Evolutionary conservation across 441 rosid species (phyloP), one percentile per base, ranked within the genome.

Genomic region (Cnidoscolus chayamansa): DNA sequence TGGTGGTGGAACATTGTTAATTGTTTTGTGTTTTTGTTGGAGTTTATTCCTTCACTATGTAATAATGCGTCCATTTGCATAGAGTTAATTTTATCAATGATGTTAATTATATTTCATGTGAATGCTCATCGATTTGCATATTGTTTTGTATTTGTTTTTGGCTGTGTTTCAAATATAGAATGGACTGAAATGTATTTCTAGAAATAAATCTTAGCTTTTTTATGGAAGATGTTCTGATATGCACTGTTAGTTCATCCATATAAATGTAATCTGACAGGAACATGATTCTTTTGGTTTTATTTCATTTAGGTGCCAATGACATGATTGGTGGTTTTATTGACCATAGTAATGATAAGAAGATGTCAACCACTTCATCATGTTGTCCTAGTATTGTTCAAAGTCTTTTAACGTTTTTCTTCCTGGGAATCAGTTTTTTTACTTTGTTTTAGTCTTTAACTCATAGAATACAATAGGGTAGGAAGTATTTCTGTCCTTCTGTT

Each of bases 1-100:
- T n/a, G 58, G 54, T 40, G 63, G 61, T 60, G 56, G 15, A 45
- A 45, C 20, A 67, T 16, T 51, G 49, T 17, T 71, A 49, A 25
- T 62, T 40, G n/a, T 25, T 25, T 25, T 25, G 40, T 13, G 19
- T 67, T 48, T 10, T 19, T 19, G 16, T 40, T 40, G 6, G 40
- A 35, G 45, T 40, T 40, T n/a, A 9, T n/a, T 53, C 61, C 40
- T 51, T 45, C 40, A 53, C 10, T 9, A 16, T 72, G 54, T 16
- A 53, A 8, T 53, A 40, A 13, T 37, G 45, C 51, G 19, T 63
- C 43, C 40, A 51, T 57, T 51, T 71, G 31, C 32, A 32, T 7
- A n/a, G 25, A 25, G 57, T 45, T 57, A 45, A 11, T 53, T 10
- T 35, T 53, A 1, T n/a, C 32, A 4, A 32, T 32, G 47, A 51